phyloP scores from a whole-genome alignment of 768 basidiomycete genomes.

The Mycena capillaripes region DNA sequence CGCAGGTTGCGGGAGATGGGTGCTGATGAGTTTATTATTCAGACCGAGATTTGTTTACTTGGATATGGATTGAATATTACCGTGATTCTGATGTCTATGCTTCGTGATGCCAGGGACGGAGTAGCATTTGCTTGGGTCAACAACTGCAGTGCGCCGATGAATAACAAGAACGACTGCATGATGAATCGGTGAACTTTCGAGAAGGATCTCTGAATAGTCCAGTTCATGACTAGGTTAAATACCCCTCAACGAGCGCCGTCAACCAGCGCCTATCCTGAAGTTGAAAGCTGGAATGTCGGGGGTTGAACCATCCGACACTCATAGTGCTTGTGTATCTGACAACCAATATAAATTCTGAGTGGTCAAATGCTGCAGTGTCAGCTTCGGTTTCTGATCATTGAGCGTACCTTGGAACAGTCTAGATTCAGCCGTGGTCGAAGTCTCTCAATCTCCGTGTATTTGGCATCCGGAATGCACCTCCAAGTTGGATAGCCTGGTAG shows the following conservation, averaged over 20 bases:
- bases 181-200: neutral
- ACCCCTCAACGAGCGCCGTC: neutral
- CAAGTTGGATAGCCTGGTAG: no score
- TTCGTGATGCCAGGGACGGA: neutral
- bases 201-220: neutral
- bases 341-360: neutral
- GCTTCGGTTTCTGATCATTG: neutral
- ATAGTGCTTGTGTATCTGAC: no score
- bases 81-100: neutral
- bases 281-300: neutral
- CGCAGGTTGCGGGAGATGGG: constrained; percentile 8
- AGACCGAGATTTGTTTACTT: neutral
- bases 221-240: neutral
- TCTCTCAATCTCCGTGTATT: no score
- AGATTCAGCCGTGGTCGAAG: no score
- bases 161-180: neutral
- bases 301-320: neutral
- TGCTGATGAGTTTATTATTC: neutral
- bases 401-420: neutral
- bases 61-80: neutral
- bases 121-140: neutral
- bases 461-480: no score
- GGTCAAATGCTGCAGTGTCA: neutral
- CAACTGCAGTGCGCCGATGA: neutral
- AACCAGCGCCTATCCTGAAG: neutral